These are phyloP conservation scores for Fusarium heterosporum DNA, from an alignment of 2,329 filamentous ascomycete species.

Conservation along the genomic window DNA sequence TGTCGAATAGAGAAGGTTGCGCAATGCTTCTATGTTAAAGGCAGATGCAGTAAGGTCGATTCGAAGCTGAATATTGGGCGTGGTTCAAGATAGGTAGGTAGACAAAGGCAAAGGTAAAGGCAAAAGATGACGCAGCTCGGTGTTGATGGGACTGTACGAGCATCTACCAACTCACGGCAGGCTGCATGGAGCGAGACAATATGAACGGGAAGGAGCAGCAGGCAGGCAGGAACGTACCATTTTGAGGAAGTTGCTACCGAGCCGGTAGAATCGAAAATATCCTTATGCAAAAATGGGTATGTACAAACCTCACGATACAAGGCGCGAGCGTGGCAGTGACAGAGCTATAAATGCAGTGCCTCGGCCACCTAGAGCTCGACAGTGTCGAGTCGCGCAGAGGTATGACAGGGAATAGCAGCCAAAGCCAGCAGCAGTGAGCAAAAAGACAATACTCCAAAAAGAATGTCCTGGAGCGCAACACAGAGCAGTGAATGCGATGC, in stretches of 20 bases:
- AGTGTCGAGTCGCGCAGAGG: slow-evolving; percentile 29
- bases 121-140: slow-evolving; percentile 41
- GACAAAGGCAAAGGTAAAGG: neutral
- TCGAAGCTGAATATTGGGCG: slow-evolving; percentile 16
- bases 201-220: slow-evolving; percentile 10
- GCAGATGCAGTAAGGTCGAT: slow-evolving; percentile 1
- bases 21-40: slow-evolving; percentile 13
- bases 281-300: slow-evolving; percentile 8
- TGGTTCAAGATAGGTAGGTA: neutral
- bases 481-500: slow-evolving; percentile 29
- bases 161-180: slow-evolving; percentile 31
- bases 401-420: slow-evolving; percentile 12
- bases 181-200: slow-evolving; percentile 29
- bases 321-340: slow-evolving; percentile 26
- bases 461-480: slow-evolving; percentile 19
- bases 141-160: slow-evolving; percentile 21
- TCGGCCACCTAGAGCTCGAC: slow-evolving; percentile 29
- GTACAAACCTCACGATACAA: slow-evolving; percentile 29
- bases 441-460: slow-evolving; percentile 36
- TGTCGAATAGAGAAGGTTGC: slow-evolving; percentile 26
- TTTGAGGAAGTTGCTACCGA: slow-evolving; percentile 33
- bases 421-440: slow-evolving; percentile 5
- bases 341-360: slow-evolving; percentile 22
- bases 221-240: slow-evolving; percentile 39
- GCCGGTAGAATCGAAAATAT: slow-evolving; percentile 18